Conservation (phyloP, 495 filamentous ascomycete species). For the Apodospora peruviana region DNA sequence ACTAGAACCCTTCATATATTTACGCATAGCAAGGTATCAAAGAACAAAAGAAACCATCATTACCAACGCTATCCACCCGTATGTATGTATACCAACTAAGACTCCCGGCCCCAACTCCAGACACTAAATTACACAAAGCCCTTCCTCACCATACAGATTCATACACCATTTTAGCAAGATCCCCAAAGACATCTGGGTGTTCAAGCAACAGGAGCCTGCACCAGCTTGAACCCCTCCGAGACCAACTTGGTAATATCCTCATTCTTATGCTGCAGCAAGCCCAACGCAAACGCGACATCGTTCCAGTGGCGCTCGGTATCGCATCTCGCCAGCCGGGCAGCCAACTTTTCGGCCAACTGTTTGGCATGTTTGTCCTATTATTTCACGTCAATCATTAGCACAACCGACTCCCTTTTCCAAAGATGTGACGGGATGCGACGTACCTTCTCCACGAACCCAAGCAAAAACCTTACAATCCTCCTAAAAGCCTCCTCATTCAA, state of each 20-base stretch:
- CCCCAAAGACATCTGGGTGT: too few species aligned
- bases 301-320: slow-evolving; percentile 95
- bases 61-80: too few species aligned
- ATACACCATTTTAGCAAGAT: too few species aligned
- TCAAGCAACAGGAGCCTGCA: slow-evolving; percentile 34
- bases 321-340: slow-evolving; percentile 77
- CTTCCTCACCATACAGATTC: too few species aligned
- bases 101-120: too few species aligned
- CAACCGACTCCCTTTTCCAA: not conserved
- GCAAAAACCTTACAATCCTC: slow-evolving; percentile 84
- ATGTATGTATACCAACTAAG: too few species aligned
- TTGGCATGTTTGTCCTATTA: slow-evolving; percentile 93
- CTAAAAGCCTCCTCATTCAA: slow-evolving; percentile 79
- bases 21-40: too few species aligned
- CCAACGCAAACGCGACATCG: slow-evolving; percentile 88
- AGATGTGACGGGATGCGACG: slow-evolving; percentile 7
- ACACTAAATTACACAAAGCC: too few species aligned
- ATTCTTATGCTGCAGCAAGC: slow-evolving; percentile 90
- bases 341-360: slow-evolving; percentile 88
- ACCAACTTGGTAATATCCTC: slow-evolving; percentile 90
- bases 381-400: slow-evolving; percentile 4
- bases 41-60: too few species aligned
- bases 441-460: slow-evolving; percentile 97
- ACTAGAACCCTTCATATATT: too few species aligned
- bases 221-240: slow-evolving; percentile 76